Conservation (phyloP, 2,329 filamentous ascomycete genomes). For the Fusarium caatingaense region DNA sequence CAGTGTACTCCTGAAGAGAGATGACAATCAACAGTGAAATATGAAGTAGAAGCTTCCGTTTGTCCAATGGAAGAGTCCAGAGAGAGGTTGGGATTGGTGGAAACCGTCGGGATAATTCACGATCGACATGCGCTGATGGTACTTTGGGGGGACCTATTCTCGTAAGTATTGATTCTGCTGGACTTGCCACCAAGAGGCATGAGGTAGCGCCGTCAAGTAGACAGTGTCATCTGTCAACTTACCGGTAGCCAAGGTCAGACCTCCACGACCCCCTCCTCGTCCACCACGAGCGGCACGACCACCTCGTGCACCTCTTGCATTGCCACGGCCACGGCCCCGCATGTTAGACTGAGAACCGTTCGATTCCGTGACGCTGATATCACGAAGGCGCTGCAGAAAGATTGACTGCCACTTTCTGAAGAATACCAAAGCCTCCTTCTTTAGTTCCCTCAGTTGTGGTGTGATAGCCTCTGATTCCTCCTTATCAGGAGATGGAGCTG, state of each 20-base stretch:
- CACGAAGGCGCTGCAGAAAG: conserved; percentile 76
- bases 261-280: conserved; percentile 46
- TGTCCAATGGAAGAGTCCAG: conserved; percentile 67
- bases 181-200: background rate
- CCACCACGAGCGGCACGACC: conserved; percentile 50
- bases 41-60: conserved; percentile 76
- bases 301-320: conserved; percentile 43
- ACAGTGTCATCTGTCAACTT: conserved; percentile 26
- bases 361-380: conserved; percentile 68
- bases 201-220: background rate
- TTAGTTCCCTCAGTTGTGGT: conserved; percentile 70
- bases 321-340: conserved; percentile 54
- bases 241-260: conserved; percentile 53
- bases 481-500: conserved; percentile 48
- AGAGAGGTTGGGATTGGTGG: conserved; percentile 71
- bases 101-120: conserved; percentile 62
- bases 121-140: conserved; percentile 58
- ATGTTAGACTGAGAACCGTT: conserved; percentile 38
- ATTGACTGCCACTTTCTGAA: conserved; percentile 85
- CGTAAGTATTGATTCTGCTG: conserved; percentile 11
- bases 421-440: conserved; percentile 73
- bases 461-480: conserved; percentile 53
- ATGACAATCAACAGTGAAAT: conserved; percentile 77
- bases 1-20: conserved; percentile 80
- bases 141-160: conserved; percentile 53